Conservation (phyloP, 148 eudicot species). For the Cornus controversa region DNA sequence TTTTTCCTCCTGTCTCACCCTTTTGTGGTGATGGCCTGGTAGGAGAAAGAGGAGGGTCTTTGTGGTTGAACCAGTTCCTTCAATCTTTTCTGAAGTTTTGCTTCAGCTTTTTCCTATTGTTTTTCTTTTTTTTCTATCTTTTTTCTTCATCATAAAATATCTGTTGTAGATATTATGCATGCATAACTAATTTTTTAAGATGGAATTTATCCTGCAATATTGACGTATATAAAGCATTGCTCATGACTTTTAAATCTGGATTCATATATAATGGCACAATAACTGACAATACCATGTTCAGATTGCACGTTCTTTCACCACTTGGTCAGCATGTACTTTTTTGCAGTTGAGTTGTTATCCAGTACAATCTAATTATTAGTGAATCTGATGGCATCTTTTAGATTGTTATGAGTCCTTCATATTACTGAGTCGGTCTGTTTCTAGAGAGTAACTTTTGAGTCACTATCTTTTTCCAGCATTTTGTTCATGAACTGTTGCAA, state of each 20-base stretch:
- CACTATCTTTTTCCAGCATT: neutral
- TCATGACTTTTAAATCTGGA: no score
- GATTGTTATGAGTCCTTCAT: neutral
- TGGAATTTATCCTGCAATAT: no score
- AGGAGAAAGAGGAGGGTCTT: neutral
- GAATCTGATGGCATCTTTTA: neutral
- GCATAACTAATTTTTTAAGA: no score
- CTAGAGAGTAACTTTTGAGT: no score
- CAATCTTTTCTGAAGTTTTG: neutral
- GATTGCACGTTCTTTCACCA: neutral
- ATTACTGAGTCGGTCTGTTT: neutral
- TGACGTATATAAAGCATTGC: no score
- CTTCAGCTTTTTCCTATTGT: no score
- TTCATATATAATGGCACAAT: no score
- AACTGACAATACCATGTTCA: no score
- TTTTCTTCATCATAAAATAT: no score
- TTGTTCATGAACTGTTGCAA: neutral
- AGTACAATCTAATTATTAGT: neutral
- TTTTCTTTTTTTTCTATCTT: no score
- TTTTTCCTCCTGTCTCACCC: neutral
- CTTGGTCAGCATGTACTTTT: neutral
- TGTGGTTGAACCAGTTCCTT: neutral
- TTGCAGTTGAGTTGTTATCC: neutral
- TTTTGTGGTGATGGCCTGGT: neutral
- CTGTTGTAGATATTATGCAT: no score